These are phyloP conservation scores for Leccinum ochraceum DNA, from an alignment of 768 basidiomycete species.

Conservation along the genomic window DNA sequence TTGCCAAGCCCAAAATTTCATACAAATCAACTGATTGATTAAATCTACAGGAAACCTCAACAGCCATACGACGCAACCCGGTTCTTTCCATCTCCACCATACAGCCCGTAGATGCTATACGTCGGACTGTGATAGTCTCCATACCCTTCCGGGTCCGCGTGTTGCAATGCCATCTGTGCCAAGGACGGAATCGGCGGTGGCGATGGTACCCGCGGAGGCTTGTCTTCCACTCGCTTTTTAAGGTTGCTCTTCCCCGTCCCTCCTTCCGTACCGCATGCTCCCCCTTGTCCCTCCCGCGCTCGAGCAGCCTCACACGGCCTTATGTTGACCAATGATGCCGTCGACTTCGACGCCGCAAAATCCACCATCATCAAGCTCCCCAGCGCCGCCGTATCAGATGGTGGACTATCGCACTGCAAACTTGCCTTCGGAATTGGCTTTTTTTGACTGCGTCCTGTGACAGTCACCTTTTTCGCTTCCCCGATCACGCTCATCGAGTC, in stretches of 20 bases:
- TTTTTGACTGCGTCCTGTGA: conserved; percentile 34
- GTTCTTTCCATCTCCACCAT: conserved; percentile 64
- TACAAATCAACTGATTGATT: conserved; percentile 17
- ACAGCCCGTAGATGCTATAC: conserved; percentile 79
- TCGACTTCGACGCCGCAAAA: conserved; percentile 44
- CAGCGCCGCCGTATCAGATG: conserved; percentile 46
- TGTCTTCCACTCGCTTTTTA: conserved; percentile 48
- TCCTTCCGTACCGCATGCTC: background rate
- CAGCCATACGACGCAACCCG: conserved; percentile 28
- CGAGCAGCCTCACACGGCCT: conserved; percentile 25
- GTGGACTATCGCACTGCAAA: conserved; percentile 23
- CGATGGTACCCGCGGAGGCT: conserved; percentile 77
- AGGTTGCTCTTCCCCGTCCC: conserved; percentile 25
- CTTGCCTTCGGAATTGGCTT: conserved; percentile 33
- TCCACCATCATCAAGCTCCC: conserved; percentile 66
- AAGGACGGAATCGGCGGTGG: conserved; percentile 74
- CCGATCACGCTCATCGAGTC: conserved; percentile 67
- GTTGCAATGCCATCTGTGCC: conserved; percentile 71
- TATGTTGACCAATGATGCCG: conserved; percentile 35
- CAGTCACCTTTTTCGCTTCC: conserved; percentile 30
- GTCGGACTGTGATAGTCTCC: conserved; percentile 76
- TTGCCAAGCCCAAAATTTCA: conserved; percentile 10
- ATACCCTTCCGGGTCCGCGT: conserved; percentile 60
- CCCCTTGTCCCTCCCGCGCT: conserved; percentile 29
- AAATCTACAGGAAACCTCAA: conserved; percentile 11